A percentile compares a stretch with the other conserved stretches of the same genome.
These are phyloP conservation scores for Antitrichia curtipendula DNA, from an alignment of 225 moss, liverwort and hornwort species.

Conservation along the genomic window DNA sequence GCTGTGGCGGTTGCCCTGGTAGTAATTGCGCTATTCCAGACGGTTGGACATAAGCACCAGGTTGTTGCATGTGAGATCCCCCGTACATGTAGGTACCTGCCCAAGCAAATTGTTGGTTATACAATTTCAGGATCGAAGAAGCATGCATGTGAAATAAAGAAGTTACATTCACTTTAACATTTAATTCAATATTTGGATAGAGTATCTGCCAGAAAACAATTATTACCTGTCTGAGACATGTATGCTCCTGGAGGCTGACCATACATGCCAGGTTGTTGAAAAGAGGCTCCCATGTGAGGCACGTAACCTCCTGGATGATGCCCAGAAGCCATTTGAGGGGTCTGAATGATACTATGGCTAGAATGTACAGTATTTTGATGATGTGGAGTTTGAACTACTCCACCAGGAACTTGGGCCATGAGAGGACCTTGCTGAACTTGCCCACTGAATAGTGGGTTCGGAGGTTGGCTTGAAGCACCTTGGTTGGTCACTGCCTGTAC, in stretches of 20 bases:
- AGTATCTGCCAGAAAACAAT: background rate
- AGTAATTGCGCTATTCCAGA: constrained; percentile 17
- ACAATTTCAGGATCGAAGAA: background rate
- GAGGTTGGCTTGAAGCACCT: constrained; percentile 10
- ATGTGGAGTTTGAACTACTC: constrained; percentile 6
- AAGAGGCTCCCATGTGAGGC: constrained; percentile 24
- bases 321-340: constrained; percentile 24
- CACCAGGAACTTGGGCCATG: constrained; percentile 12
- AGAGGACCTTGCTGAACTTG: constrained; percentile 30
- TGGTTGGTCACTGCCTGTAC: constrained; percentile 7
- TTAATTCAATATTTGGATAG: background rate
- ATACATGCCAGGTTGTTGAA: constrained; percentile 40
- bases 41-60: constrained; percentile 24
- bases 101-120: background rate
- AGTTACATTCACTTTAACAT: background rate
- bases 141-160: background rate
- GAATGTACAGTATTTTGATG: constrained; percentile 5
- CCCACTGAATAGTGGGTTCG: constrained; percentile 4
- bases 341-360: constrained; percentile 18
- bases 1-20: constrained; percentile 19
- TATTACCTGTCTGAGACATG: constrained; percentile 30
- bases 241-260: constrained; percentile 34
- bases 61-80: constrained; percentile 31
- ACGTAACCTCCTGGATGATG: constrained; percentile 39
- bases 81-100: constrained; percentile 33